Conservation (phyloP, 306 rosid species). For the Quercus ilex region DNA sequence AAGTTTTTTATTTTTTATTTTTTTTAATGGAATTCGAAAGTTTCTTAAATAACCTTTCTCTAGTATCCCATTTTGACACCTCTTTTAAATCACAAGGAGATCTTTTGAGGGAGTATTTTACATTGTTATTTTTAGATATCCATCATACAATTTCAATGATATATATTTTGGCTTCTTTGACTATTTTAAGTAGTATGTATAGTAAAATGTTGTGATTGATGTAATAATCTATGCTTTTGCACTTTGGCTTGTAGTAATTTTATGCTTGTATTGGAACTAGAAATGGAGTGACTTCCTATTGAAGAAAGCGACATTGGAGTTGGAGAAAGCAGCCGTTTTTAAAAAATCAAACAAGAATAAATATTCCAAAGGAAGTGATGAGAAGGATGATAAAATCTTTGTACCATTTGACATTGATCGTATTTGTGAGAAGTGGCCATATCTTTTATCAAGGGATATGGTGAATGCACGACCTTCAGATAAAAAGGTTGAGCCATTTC, state of each 20-base stretch:
- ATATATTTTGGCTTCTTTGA: background rate
- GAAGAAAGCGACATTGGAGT: slow-evolving; percentile 14
- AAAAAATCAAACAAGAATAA: background rate
- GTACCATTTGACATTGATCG: slow-evolving; percentile 13
- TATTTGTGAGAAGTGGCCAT: slow-evolving; percentile 10
- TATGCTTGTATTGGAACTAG: background rate
- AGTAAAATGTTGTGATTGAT: too few species aligned
- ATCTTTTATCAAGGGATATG: slow-evolving; percentile 28
- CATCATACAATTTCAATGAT: background rate
- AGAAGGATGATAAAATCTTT: slow-evolving; percentile 10
- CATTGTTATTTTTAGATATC: background rate
- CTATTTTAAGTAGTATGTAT: too few species aligned
- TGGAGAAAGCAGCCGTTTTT: background rate
- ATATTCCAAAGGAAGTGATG: background rate
- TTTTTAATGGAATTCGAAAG: too few species aligned
- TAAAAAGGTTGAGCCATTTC: slow-evolving; percentile 6
- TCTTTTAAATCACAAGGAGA: too few species aligned
- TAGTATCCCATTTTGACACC: too few species aligned
- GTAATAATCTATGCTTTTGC: background rate
- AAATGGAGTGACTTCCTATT: slow-evolving; percentile 1
- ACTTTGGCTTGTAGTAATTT: background rate
- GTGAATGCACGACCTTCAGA: slow-evolving; percentile 18
- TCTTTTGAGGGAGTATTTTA: too few species aligned
- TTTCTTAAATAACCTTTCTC: too few species aligned
- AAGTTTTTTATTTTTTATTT: too few species aligned